Evolutionary conservation across 208 protist genomes (phyloP), one percentile per base, ranked within the genome.

Genomic region (Angomonas deanei): DNA sequence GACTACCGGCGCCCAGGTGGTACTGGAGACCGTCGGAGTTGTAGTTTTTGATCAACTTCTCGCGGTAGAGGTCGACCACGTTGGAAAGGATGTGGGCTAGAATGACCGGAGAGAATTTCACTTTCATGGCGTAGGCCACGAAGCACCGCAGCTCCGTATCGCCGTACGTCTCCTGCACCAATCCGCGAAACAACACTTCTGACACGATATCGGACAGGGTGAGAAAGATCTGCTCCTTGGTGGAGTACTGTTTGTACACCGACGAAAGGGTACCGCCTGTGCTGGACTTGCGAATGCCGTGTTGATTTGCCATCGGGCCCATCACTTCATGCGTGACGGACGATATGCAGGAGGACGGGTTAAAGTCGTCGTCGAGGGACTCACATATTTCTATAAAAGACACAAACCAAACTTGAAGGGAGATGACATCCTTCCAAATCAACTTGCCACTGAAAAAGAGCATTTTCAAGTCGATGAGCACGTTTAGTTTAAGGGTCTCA

Each of bases 121-220:
- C 61, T 28, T 78, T 66, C 1, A 71, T 54, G 39, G 92, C 56
- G 58, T 85, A 91, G 8, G 72, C 68, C 21, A 90, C 78, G 1
- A 85, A 63, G 19, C 82, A 34, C 36, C 83, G 70, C 46, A 92
- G 66, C 74, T 94, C 84, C 0, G 71, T 63, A 4, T 70, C 83
- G n/a, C 76, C 88, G 68, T 85, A 92, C 3, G 70, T 64, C 48
- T 91, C 85, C 32, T 85, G 70, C 28, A 82, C 34, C 46, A 94
- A 57, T 3, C 67, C 78, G 31, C 84, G 76, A 57, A 76, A 89
- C n/a, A 94, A 53, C 26, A 72, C 71, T 28, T 70, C 48, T 2
- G 79, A 69, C 8, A 94, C 72, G 28, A 94, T 67, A 52, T 70
- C 64, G 11, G 70, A 77, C 19, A 68, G 32, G 23, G 28, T n/a